Base-by-base conservation (phyloP, 495 filamentous ascomycete genomes). In the Hypoxylon crocopeplum region DNA sequence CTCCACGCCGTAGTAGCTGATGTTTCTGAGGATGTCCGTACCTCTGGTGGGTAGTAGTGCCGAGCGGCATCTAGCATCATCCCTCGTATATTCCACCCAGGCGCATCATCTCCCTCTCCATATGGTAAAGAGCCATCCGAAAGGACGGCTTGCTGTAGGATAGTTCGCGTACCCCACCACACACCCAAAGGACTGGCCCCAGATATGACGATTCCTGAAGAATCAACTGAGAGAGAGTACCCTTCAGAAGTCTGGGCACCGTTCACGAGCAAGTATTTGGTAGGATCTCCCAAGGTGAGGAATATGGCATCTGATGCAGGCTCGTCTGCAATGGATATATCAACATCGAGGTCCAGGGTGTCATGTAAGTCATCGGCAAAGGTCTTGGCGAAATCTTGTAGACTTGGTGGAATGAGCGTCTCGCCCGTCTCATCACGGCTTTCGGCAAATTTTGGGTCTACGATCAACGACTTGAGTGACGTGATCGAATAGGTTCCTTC, bases 81-180 rank as follows among this genome's bases (percentile, higher is more conserved):
- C 12, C 79, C 80, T 21, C 79, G 64, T 25, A 60, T 73, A 15
- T 62, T 70, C 80, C 80, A 82, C n/a, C 78, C 78, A 5, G 80
- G 77, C 0, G 74, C 66, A 68, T 82, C 80, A 2, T 68, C 60
- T 15, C 55, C 74, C 1, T 48, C 62, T 19, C 80, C 80, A 37
- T 69, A 67, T 1, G 74, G 51, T 12, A 80, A 45, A 8, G 67
- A 47, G 7, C 66, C 69, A 22, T 73, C 48, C 5, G 55, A 59
- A 4, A 79, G 63, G n/a, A 73, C 55, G 19, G 72, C 72, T 48
- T 75, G 74, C 59, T 83, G 81, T 8, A 83, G 56, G 32, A 82
- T 40, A 1, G 81, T 75, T 27, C 79, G 69, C 3, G 79, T 82
- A 13, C 73, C 79, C 81, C 81, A 83, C 75, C 76, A 83, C 11